phyloP scores from a whole-genome alignment of 495 filamentous ascomycete species.

The Tetracladium marchalianum region DNA sequence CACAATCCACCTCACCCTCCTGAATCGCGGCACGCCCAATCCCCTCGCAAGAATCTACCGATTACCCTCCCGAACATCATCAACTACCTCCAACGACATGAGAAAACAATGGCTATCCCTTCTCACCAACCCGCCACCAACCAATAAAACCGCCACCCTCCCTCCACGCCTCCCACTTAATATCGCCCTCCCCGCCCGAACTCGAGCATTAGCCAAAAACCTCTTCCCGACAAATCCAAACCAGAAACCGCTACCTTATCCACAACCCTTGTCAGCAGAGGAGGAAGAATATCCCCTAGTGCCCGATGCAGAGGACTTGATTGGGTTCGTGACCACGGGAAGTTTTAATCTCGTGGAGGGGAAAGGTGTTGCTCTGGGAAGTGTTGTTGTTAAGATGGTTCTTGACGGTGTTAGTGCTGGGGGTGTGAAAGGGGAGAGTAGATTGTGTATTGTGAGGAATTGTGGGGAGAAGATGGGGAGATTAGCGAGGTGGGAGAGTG shows the following conservation, averaged over 20 bases:
- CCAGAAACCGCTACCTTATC: constrained; percentile 16
- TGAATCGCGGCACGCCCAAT: constrained; percentile 47
- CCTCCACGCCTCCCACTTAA: constrained; percentile 8
- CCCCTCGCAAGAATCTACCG: constrained; percentile 65
- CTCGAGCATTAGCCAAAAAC: constrained; percentile 35
- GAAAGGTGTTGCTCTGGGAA: constrained; percentile 64
- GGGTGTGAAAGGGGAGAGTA: constrained; percentile 25
- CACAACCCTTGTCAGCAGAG: constrained; percentile 23
- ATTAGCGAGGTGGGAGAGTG: constrained; percentile 69
- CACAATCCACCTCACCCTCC: constrained; percentile 48
- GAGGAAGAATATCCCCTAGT: constrained; percentile 48
- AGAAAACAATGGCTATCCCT: constrained; percentile 13
- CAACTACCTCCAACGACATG: not conserved
- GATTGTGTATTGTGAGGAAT: constrained; percentile 70
- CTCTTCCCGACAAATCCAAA: constrained; percentile 27
- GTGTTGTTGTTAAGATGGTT: constrained; percentile 52
- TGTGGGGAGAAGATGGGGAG: constrained; percentile 68
- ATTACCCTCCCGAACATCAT: constrained; percentile 34
- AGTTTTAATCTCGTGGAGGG: constrained; percentile 75
- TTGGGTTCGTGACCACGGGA: constrained; percentile 87
- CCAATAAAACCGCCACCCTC: constrained; percentile 2
- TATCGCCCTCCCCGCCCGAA: constrained; percentile 11
- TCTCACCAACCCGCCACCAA: constrained; percentile 7
- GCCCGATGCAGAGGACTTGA: constrained; percentile 65
- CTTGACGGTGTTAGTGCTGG: constrained; percentile 23